These are phyloP conservation scores for Aquilaria sinensis DNA, from an alignment of 345 rosid genomes.

Conservation along the genomic window DNA sequence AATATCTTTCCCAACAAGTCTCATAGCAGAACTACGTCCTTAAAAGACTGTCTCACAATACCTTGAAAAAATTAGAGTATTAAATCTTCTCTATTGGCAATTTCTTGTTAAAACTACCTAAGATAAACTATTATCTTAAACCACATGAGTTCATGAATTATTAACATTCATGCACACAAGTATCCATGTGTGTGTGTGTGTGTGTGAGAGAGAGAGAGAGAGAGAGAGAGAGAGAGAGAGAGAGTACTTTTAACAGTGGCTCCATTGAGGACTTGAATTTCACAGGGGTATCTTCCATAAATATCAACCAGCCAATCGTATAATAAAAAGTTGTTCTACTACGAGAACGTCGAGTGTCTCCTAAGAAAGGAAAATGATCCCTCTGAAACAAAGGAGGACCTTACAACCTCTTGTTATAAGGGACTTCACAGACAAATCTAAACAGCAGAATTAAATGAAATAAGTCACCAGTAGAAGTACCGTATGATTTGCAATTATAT, in stretches of 20 bases:
- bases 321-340: constrained; percentile 96
- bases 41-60: too few species aligned
- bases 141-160: too few species aligned
- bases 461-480: constrained; percentile 36
- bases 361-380: constrained; percentile 94
- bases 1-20: too few species aligned
- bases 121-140: too few species aligned
- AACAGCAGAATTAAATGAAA: constrained; percentile 11
- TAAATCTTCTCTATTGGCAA: too few species aligned
- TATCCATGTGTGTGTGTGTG: neutral
- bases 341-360: constrained; percentile 86
- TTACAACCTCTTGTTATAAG: constrained; percentile 5
- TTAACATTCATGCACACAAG: too few species aligned
- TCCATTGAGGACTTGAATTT: constrained; percentile 99
- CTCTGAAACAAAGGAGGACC: constrained; percentile 44
- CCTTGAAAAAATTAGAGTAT: too few species aligned
- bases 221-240: constrained; percentile 14
- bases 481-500: constrained; percentile 91
- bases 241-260: constrained; percentile 67
- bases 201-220: neutral
- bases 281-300: constrained; percentile 94
- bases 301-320: constrained; percentile 93
- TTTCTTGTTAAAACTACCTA: too few species aligned
- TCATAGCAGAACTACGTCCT: too few species aligned
- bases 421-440: constrained; percentile 11